Evolutionary conservation across 2,329 filamentous ascomycete genomes (phyloP).

Genomic region (Apiospora malaysiana): DNA sequence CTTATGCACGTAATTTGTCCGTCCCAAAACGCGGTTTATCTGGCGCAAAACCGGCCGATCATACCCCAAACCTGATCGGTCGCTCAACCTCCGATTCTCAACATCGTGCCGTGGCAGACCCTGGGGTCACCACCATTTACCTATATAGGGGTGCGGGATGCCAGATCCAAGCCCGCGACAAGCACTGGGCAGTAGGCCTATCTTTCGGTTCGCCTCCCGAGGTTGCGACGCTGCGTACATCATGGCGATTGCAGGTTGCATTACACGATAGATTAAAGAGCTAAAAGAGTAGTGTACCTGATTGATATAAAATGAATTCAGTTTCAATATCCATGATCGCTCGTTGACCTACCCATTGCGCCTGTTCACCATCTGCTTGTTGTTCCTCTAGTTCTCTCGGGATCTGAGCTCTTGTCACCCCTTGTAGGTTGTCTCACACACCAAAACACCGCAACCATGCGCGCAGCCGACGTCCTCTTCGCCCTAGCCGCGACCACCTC

Average conservation of each 20-base stretch:
- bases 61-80: background rate
- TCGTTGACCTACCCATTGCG: background rate
- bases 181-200: background rate
- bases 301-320: background rate
- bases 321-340: background rate
- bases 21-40: background rate
- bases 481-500: background rate
- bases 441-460: background rate
- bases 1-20: constrained; percentile 5
- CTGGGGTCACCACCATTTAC: background rate
- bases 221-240: background rate
- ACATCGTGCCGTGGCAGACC: background rate
- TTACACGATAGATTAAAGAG: background rate
- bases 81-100: background rate
- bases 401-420: background rate
- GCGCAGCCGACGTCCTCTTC: background rate
- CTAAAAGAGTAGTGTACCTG: background rate
- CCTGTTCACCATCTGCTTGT: background rate
- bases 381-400: too few species aligned
- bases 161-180: background rate
- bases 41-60: background rate
- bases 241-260: background rate
- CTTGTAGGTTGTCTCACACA: background rate
- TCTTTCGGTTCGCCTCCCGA: background rate
- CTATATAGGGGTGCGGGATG: constrained; percentile 7